Conservation (phyloP, 2,329 filamentous ascomycete genomes). For the Colletotrichum sojae region DNA sequence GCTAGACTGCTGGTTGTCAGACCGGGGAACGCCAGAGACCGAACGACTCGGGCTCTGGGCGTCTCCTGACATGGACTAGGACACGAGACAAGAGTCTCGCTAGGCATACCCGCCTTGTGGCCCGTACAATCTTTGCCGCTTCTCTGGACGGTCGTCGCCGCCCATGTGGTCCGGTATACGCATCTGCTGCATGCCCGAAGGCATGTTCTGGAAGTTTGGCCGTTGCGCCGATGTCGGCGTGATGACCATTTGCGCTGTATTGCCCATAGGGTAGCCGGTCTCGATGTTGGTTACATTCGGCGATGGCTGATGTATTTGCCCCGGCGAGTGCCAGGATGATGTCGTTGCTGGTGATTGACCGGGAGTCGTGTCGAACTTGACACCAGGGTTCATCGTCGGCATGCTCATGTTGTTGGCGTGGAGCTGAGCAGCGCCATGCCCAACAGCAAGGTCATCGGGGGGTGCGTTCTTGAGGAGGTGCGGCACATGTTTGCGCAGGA, state of each 20-base stretch:
- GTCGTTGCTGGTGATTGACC: constrained; percentile 66
- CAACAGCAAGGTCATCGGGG: constrained; percentile 56
- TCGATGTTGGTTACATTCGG: constrained; percentile 59
- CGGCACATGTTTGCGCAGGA: constrained; percentile 90
- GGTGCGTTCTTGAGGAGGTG: constrained; percentile 81
- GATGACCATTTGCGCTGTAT: constrained; percentile 57
- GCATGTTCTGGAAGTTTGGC: constrained; percentile 55
- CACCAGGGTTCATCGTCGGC: constrained; percentile 47
- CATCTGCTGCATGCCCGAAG: constrained; percentile 50
- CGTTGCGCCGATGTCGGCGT: constrained; percentile 47
- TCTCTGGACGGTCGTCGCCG: constrained; percentile 62
- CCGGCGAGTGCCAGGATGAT: constrained; percentile 66
- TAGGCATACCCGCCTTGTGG: constrained; percentile 58
- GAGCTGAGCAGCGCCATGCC: constrained; percentile 49
- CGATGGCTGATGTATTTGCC: constrained; percentile 65
- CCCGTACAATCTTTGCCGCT: constrained; percentile 66
- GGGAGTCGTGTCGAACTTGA: constrained; percentile 68
- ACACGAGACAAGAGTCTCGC: neutral
- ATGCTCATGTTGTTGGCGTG: constrained; percentile 53
- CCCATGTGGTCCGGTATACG: constrained; percentile 51
- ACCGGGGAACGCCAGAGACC: neutral
- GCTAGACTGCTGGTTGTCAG: neutral
- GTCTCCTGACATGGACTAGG: neutral
- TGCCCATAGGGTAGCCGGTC: constrained; percentile 62
- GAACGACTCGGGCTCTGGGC: no score